These are phyloP conservation scores for Vaccinium macrocarpon DNA, from an alignment of 148 eudicot genomes.

Conservation along the genomic window DNA sequence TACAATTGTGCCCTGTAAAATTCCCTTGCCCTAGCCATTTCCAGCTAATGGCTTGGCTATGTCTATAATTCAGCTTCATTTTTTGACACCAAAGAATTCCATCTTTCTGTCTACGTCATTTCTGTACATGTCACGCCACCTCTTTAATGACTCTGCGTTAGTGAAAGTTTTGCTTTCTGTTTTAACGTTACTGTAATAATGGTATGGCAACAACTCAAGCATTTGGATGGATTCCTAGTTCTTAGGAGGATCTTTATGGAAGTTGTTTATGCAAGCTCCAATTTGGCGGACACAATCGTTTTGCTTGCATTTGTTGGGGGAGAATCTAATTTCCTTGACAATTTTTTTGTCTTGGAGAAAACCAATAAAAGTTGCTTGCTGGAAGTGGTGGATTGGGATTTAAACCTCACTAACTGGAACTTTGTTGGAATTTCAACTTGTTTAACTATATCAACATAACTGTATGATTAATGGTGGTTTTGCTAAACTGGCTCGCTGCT, in stretches of 20 bases:
- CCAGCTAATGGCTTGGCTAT: background rate
- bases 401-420: background rate
- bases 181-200: background rate
- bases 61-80: background rate
- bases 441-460: background rate
- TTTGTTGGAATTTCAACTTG: background rate
- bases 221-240: constrained; percentile 13
- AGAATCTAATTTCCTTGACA: background rate
- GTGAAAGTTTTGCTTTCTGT: background rate
- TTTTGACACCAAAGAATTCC: background rate
- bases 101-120: background rate
- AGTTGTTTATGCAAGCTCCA: background rate
- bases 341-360: background rate
- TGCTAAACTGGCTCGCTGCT: background rate
- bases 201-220: background rate
- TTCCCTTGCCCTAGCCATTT: background rate
- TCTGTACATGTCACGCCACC: background rate
- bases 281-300: background rate
- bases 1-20: background rate
- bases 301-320: background rate
- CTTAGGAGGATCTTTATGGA: constrained; percentile 3
- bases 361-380: background rate
- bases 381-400: background rate
- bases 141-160: background rate
- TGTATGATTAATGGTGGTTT: background rate